Evolutionary conservation across 1,284 basidiomycete genomes (phyloP), one percentile per base, ranked within the genome.

Genomic region (Clitocybe nebularis): DNA sequence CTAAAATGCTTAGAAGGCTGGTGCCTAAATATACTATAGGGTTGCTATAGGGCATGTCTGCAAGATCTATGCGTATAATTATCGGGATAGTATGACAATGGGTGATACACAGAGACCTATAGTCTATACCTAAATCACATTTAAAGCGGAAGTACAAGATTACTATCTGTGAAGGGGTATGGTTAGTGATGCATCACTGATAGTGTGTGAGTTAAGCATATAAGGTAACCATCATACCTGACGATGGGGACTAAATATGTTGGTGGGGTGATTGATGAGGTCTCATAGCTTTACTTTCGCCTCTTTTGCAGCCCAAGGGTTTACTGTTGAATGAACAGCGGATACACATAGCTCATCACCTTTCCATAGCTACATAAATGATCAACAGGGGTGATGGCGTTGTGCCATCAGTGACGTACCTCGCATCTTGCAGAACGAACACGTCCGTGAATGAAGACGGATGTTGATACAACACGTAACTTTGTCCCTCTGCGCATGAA

Each of bases 381-480:
- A 9, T 43, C n/a, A 39, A 40, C 38, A 46, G 43, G 32, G 41
- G 29, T 30, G 40, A 39, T 17, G 29, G 17, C 4, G 2, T 23
- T 36, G 5, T 36, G 33, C n/a, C 11, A 11, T 24, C n/a, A 40
- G 23, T 29, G 3, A 52, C 62, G 25, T 42, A 72, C 74, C 63
- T 78, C 75, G 41, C 67, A 70, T 37, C 72, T 60, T 9, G 68
- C 63, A 11, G 71, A 66, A 45, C 69, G 66, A 30, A 72, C 60
- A 9, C 66, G 63, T 0, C 67, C 67, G 23, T 68, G 63, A 13
- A 69, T 58, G 26, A 65, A 65, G 33, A 74, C 58, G 3, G 68
- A 67, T 4, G 61, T 71, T 5, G 68, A 68, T 8, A 71, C 56
- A 13, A 75, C 64, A 16, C 60, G 60, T 14, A 77, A 54, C 44